Percentiles rank a stretch among this genome's conserved stretches.
These are phyloP conservation scores for Backusella mclennaniae DNA, from an alignment of 192 early-diverging fungal genomes.

Conservation along the genomic window DNA sequence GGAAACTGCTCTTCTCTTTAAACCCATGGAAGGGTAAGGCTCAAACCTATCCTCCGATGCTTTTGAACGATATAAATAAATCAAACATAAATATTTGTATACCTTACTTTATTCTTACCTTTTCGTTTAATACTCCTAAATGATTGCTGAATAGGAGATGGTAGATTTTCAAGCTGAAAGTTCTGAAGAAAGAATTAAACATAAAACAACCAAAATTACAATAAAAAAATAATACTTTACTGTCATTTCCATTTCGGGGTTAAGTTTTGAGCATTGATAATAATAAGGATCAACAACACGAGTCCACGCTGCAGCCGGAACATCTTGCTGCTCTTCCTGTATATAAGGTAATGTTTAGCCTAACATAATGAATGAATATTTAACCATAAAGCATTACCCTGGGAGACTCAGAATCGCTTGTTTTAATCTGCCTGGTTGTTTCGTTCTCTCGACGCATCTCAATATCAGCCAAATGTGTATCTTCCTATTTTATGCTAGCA, in stretches of 20 bases:
- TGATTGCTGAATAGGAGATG: slow-evolving; percentile 20
- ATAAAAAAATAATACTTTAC: slow-evolving; percentile 6
- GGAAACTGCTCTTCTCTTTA: slow-evolving; percentile 33
- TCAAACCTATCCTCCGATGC: slow-evolving; percentile 30
- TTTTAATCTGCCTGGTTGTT: slow-evolving; percentile 21
- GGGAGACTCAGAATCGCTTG: neutral
- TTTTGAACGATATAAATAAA: neutral
- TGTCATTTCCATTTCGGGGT: slow-evolving; percentile 37
- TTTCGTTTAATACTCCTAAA: slow-evolving; percentile 27
- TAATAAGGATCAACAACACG: slow-evolving; percentile 18
- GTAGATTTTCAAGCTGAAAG: slow-evolving; percentile 30
- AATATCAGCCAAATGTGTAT: slow-evolving; percentile 27
- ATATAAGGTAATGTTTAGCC: neutral
- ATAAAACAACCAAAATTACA: neutral
- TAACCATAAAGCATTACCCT: neutral
- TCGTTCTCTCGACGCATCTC: slow-evolving; percentile 30
- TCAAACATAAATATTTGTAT: neutral
- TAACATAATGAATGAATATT: neutral
- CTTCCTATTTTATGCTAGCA: slow-evolving; percentile 24
- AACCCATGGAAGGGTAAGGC: slow-evolving; percentile 9
- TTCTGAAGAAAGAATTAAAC: slow-evolving; percentile 9
- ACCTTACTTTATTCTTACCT: slow-evolving; percentile 1
- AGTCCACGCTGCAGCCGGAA: slow-evolving; percentile 19
- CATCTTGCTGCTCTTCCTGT: neutral
- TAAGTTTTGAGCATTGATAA: slow-evolving; percentile 34